phyloP scores from a whole-genome alignment of 2,329 filamentous ascomycete genomes.

The Hypoxylon sp. region DNA sequence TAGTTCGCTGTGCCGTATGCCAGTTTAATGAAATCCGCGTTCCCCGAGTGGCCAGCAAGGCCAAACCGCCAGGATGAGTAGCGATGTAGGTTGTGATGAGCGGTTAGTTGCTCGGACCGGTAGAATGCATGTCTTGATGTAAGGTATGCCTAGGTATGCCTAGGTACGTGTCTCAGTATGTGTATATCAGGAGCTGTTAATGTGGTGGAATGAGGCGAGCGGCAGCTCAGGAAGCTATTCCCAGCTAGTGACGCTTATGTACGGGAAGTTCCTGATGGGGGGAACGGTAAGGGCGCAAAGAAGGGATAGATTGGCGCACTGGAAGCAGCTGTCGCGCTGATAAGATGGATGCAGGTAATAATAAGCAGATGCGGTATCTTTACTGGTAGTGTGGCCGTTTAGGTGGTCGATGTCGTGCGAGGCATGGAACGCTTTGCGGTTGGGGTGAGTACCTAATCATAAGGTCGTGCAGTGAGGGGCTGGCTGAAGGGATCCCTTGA shows the following conservation, averaged over 20 bases:
- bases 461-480: constrained; percentile 28
- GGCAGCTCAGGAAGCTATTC: constrained; percentile 42
- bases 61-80: constrained; percentile 40
- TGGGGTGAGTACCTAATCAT: constrained; percentile 34
- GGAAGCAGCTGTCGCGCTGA: constrained; percentile 21
- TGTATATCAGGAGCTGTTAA: constrained; percentile 31
- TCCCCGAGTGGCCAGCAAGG: constrained; percentile 47
- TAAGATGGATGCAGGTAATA: constrained; percentile 27
- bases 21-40: constrained; percentile 38
- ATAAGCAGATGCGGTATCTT: constrained; percentile 12
- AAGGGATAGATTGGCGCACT: constrained; percentile 31
- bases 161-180: constrained; percentile 22
- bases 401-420: constrained; percentile 31
- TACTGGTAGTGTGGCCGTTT: constrained; percentile 23
- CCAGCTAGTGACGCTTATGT: constrained; percentile 39
- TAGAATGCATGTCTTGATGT: constrained; percentile 31
- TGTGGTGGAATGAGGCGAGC: constrained; percentile 39
- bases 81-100: constrained; percentile 27
- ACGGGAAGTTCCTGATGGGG: constrained; percentile 37
- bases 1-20: constrained; percentile 29
- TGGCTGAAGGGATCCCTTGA: constrained; percentile 23
- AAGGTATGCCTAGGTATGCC: constrained; percentile 12
- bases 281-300: constrained; percentile 26
- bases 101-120: constrained; percentile 29
- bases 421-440: constrained; percentile 24